Base-by-base conservation (phyloP, 306 rosid genomes). In the Lathyrus tuberosus region DNA sequence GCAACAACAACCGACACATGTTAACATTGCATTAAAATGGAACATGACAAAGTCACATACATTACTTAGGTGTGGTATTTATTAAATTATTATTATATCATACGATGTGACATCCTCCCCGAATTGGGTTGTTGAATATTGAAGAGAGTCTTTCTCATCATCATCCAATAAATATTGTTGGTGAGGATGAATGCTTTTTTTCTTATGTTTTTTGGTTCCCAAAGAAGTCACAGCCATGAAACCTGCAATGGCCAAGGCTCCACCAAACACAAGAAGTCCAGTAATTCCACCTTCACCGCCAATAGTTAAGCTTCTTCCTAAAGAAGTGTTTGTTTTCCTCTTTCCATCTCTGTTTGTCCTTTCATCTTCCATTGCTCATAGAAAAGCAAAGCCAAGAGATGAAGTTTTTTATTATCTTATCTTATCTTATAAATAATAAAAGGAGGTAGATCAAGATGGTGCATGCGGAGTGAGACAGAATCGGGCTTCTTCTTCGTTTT, bases 241-340 rank as follows among this genome's bases (percentile, higher is more conserved):
- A 77, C 86, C 80, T 4, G 79, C 82, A 58, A 85, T 15, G 54
- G 81, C 89, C 80, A 84, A 61, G 28, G 81, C 89, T 33, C 89
- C 89, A 59, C 89, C 89, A 5, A 79, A 69, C 52, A 82, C 67
- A 6, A 85, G 26, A 30, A 85, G 69, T 43, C 86, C 86, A 1
- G 77, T 69, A 66, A 85, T 62, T 2, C 80, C 86, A 42, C 76
- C 72, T 20, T 72, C 77, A 6, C 79, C 77, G 0, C 81, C 69
- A 35, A 64, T 46, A 33, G 72, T 52, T 22, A 49, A 51, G 60
- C 59, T 33, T 33, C 38, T 71, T 18, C 62, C 52, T 3, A 66
- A 14, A 40, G 67, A 72, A 16, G 9, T 49, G 13, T 40, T 16
- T 44, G 31, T 26, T 60, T 28, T 79, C 63, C 33, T 82, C 65